A percentile compares a stretch with the other conserved stretches of the same genome.
These are phyloP conservation scores for Chaetomiaceae sp. DNA, from an alignment of 2,329 filamentous ascomycete genomes.

Conservation along the genomic window DNA sequence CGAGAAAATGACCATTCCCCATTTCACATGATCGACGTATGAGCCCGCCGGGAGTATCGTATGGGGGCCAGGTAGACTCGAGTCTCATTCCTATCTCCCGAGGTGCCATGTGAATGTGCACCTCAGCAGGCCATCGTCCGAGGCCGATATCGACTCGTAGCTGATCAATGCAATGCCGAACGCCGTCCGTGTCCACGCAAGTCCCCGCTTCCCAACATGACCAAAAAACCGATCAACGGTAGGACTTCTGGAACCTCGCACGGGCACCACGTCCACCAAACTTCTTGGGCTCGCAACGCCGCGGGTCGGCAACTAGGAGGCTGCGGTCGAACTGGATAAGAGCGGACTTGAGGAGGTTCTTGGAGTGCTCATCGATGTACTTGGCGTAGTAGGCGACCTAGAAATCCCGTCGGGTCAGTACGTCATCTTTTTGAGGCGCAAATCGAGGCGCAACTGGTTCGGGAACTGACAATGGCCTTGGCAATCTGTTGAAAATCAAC, in stretches of 20 bases:
- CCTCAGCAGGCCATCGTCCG: slow-evolving; percentile 25
- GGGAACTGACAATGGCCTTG: slow-evolving; percentile 73
- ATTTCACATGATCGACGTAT: slow-evolving; percentile 20
- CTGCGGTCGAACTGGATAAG: slow-evolving; percentile 67
- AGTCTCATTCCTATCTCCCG: slow-evolving; percentile 28
- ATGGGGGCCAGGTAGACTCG: slow-evolving; percentile 22
- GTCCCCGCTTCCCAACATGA: slow-evolving; percentile 30
- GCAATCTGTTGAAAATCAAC: slow-evolving; percentile 53
- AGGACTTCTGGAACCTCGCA: slow-evolving; percentile 97
- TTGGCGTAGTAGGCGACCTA: slow-evolving; percentile 91
- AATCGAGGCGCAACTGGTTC: neutral
- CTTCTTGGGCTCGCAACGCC: slow-evolving; percentile 99
- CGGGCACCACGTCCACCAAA: slow-evolving; percentile 90
- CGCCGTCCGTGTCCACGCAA: slow-evolving; percentile 30
- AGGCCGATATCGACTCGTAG: slow-evolving; percentile 27
- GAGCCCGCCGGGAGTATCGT: slow-evolving; percentile 19
- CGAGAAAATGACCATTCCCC: slow-evolving; percentile 7
- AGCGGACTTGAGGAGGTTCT: slow-evolving; percentile 98
- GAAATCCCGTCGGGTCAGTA: slow-evolving; percentile 13
- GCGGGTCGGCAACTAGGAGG: slow-evolving; percentile 97
- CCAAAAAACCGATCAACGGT: slow-evolving; percentile 66
- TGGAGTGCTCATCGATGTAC: slow-evolving; percentile 99
- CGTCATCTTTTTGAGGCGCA: slow-evolving; percentile 6
- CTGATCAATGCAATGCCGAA: slow-evolving; percentile 30
- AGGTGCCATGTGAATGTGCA: slow-evolving; percentile 19